phyloP scores from a whole-genome alignment of 2,329 filamentous ascomycete genomes.

The Alternaria ventricosa region DNA sequence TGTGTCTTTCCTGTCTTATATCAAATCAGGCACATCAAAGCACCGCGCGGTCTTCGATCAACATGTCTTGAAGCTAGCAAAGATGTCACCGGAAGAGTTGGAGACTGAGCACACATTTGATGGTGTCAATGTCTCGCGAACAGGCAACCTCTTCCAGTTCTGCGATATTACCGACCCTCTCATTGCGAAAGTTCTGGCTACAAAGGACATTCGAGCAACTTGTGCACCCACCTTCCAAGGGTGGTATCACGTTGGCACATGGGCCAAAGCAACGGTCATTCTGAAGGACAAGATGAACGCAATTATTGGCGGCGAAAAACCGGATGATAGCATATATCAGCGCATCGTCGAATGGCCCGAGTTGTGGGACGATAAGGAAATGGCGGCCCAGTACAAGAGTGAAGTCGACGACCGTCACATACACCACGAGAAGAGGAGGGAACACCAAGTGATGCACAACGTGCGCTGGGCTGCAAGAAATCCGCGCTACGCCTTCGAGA shows the following conservation, averaged over 20 bases:
- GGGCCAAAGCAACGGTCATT: constrained; percentile 82
- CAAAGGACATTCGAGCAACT: constrained; percentile 57
- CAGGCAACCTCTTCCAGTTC: constrained; percentile 92
- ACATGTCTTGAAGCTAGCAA: constrained; percentile 32
- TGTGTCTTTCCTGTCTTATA: constrained; percentile 55
- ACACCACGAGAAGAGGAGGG: constrained; percentile 31
- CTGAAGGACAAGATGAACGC: constrained; percentile 81
- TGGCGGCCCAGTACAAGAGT: constrained; percentile 36
- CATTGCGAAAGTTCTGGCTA: constrained; percentile 69
- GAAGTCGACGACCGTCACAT: constrained; percentile 35
- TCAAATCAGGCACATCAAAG: constrained; percentile 35
- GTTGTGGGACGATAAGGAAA: constrained; percentile 40
- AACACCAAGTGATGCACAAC: constrained; percentile 42
- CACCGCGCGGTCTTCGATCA: constrained; percentile 35
- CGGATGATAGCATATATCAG: constrained; percentile 39
- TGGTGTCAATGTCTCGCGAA: constrained; percentile 73
- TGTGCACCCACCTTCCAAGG: constrained; percentile 66
- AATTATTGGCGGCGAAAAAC: constrained; percentile 46
- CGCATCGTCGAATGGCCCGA: constrained; percentile 44
- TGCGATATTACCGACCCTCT: constrained; percentile 89
- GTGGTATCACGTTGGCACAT: constrained; percentile 83
- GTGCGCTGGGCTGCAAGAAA: constrained; percentile 43
- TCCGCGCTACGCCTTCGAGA: constrained; percentile 43
- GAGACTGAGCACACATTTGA: constrained; percentile 75
- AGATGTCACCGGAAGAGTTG: constrained; percentile 32